Conservation (phyloP, 495 filamentous ascomycete species). For the Acidomyces sp. region DNA sequence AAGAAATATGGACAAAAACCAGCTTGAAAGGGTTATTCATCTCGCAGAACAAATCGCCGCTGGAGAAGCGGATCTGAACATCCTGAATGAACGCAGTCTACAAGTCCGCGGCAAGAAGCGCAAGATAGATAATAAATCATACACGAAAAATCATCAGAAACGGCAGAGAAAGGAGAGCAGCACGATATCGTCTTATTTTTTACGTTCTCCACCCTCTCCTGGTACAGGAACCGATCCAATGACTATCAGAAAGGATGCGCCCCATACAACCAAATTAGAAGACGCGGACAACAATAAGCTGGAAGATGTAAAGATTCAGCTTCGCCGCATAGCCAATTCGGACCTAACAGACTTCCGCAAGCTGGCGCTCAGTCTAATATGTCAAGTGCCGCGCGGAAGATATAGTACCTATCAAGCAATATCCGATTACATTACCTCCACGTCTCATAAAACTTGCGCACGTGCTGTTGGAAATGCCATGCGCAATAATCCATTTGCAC, state of each 20-base stretch:
- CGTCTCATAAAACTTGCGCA: constrained; percentile 43
- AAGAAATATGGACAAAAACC: constrained; percentile 24
- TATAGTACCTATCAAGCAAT: constrained; percentile 65
- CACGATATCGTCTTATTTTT: constrained; percentile 15
- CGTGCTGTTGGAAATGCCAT: constrained; percentile 70
- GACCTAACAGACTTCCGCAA: constrained; percentile 18
- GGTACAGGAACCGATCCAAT: too few species aligned
- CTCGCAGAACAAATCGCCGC: constrained; percentile 23
- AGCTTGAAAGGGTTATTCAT: constrained; percentile 21
- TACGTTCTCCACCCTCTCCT: constrained; percentile 6
- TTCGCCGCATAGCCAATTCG: constrained; percentile 9
- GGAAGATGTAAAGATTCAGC: not conserved
- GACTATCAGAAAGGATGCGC: not conserved
- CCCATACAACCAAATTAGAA: not conserved
- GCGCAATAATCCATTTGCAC: constrained; percentile 38
- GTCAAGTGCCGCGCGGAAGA: constrained; percentile 54
- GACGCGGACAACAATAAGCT: too few species aligned
- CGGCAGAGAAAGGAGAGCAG: not conserved
- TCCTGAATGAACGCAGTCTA: constrained; percentile 24
- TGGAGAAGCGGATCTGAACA: constrained; percentile 20
- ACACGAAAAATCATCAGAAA: constrained; percentile 1
- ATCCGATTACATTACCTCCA: constrained; percentile 41
- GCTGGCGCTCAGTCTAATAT: constrained; percentile 38
- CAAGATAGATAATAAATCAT: constrained; percentile 1
- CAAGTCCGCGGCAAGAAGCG: constrained; percentile 21